Evolutionary conservation across 176 grass and related monocot species (phyloP).

Genomic region (Oryza officinalis): DNA sequence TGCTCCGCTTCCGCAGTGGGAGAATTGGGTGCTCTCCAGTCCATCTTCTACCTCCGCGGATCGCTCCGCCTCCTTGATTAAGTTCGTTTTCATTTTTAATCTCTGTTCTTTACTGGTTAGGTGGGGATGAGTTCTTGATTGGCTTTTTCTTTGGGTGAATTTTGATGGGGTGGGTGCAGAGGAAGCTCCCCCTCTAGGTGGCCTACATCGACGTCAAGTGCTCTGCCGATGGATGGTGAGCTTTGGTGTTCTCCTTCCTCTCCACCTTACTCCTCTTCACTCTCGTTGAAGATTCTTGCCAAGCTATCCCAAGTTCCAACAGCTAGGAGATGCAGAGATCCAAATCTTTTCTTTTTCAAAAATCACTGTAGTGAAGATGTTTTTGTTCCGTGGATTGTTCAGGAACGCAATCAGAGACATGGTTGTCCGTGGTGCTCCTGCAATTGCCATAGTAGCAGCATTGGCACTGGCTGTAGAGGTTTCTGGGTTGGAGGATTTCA

Average conservation of each 20-base stretch:
- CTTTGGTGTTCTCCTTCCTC: not conserved
- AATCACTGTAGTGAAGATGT: not conserved
- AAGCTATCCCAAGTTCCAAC: not conserved
- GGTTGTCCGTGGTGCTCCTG: constrained; percentile 92
- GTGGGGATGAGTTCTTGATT: constrained; percentile 6
- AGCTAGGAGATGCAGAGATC: too few relatives aligned
- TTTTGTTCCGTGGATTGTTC: constrained; percentile 15
- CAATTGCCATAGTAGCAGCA: constrained; percentile 90
- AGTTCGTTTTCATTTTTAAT: constrained; percentile 10
- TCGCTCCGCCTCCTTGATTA: constrained; percentile 94
- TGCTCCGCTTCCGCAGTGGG: not conserved
- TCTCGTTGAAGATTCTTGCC: not conserved
- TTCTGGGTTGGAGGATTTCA: constrained; percentile 51
- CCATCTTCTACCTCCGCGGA: constrained; percentile 68
- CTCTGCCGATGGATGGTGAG: constrained; percentile 82
- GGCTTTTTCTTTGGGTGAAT: not conserved
- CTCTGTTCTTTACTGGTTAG: too few relatives aligned
- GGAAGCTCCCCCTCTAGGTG: constrained; percentile 69
- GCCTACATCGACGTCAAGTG: constrained; percentile 65
- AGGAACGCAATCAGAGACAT: constrained; percentile 89
- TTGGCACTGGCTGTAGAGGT: constrained; percentile 75
- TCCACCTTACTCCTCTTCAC: not conserved
- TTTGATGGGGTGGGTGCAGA: constrained; percentile 40
- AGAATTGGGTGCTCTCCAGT: constrained; percentile 50
- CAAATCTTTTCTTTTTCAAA: not conserved